Evolutionary conservation across 495 filamentous ascomycete genomes (phyloP), one percentile per base, ranked within the genome.

Genomic region (Daldinia bambusicola): DNA sequence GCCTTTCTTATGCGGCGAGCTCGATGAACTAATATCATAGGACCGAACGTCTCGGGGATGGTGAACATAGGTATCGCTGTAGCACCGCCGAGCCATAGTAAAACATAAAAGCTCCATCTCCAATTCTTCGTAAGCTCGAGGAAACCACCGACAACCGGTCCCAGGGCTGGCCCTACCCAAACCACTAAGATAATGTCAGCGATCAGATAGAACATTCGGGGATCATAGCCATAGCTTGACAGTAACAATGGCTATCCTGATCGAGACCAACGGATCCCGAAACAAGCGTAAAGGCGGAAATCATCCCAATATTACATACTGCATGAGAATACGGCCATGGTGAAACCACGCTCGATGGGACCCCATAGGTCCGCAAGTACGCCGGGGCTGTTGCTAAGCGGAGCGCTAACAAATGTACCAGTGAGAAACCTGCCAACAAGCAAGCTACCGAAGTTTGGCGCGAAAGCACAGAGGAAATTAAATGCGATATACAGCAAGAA

Each of bases 11-110:
- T 84, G 80, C 55, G 80, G 18, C 66, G 79, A 10, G 92, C 92
- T 66, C 91, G 90, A 45, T 82, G 76, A 60, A 88, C 84, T 43
- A 93, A 80, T 26, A 93, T 80, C 31, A 87, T 83, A 22, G 79
- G 74, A 9, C 59, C 87, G 69, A 93, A 94, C 0, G 92, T 94
- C 77, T 93, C 91, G 7, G 92, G 91, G 9, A 84, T 80, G 18
- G 82, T 84, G 50, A 84, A 75, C 76, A 86, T 80, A 7, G 85
- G 61, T 6, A 83, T n/a, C 7, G 73, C 74, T 0, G 79, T 76
- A 59, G 40, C 69, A 51, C 72, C 81, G 6, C 74, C 80, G 4
- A 86, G 73, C 81, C 80, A 84, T 59, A 84, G 75, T 4, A 83
- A 72, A 50, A 84, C 82, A 62, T 84, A 83, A 63, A 85, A 84